A percentile compares a stretch with the other conserved stretches of the same genome.
Evolutionary conservation across 2,329 filamentous ascomycete species (phyloP).

Genomic region (Dendrostoma leiphaemia): DNA sequence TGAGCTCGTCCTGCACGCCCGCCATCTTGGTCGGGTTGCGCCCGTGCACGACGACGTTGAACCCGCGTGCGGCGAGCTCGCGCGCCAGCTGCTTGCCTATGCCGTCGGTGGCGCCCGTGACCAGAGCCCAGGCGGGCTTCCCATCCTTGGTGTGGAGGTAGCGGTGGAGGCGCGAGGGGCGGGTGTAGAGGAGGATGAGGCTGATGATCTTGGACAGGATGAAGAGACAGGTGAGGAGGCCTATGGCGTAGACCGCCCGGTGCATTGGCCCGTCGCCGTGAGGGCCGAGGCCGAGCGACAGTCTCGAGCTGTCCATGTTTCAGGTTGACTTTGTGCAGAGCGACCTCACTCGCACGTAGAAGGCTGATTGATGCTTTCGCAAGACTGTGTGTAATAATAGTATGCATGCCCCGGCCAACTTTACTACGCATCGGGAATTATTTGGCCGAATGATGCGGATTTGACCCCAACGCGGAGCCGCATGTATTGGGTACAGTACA

Average conservation of each 20-base stretch:
- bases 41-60: slow-evolving; percentile 59
- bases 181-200: slow-evolving; percentile 12
- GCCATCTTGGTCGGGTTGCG: slow-evolving; percentile 48
- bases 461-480: too few species aligned
- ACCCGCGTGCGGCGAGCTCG: slow-evolving; percentile 49
- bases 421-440: too few species aligned
- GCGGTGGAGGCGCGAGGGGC: slow-evolving; percentile 21
- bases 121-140: slow-evolving; percentile 40
- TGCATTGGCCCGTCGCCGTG: slow-evolving; percentile 1
- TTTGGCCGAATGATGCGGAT: too few species aligned
- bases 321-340: too few species aligned
- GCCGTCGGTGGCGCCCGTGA: slow-evolving; percentile 54
- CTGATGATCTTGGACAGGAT: slow-evolving; percentile 18
- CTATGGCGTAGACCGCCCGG: neutral
- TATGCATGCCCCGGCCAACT: too few species aligned
- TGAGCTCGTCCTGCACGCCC: slow-evolving; percentile 37
- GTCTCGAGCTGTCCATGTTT: too few species aligned
- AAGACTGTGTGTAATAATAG: too few species aligned
- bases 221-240: slow-evolving; percentile 2
- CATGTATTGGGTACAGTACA: too few species aligned
- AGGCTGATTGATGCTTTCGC: too few species aligned
- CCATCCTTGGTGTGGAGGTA: slow-evolving; percentile 23
- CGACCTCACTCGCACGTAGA: too few species aligned
- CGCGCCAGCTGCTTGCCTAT: slow-evolving; percentile 51
- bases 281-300: neutral